phyloP scores from a whole-genome alignment of 139 green algal species.

The Diplosphaera chodatii region DNA sequence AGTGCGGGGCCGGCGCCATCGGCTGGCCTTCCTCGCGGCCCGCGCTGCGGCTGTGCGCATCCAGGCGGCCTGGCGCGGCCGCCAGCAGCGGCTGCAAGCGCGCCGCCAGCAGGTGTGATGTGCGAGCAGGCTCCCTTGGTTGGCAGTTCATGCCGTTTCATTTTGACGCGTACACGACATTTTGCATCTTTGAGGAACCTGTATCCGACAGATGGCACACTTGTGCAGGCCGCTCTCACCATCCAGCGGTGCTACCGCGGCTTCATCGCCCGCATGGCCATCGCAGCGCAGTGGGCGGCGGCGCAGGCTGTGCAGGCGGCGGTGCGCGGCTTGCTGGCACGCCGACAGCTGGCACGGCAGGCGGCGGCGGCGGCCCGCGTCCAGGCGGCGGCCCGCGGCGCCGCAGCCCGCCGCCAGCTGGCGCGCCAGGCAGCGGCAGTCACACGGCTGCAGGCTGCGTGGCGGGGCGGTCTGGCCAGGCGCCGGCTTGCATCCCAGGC shows the following conservation, averaged over 20 bases:
- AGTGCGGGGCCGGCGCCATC: conserved; percentile 6
- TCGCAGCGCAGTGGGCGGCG: background rate
- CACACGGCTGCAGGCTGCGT: conserved; percentile 6
- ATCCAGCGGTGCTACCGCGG: conserved; percentile 29
- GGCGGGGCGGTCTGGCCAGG: conserved; percentile 9
- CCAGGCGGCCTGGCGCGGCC: conserved; percentile 15
- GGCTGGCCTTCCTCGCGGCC: conserved; percentile 3
- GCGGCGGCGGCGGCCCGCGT: conserved; percentile 7
- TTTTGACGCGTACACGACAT: no score
- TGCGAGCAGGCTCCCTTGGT: no score
- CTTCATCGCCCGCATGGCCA: conserved; percentile 2
- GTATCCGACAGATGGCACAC: no score
- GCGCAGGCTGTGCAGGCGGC: conserved; percentile 13
- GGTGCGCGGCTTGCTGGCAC: conserved; percentile 3
- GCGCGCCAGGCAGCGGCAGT: background rate
- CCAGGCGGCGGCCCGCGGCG: conserved; percentile 1
- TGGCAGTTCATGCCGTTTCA: no score
- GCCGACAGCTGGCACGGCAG: conserved; percentile 6
- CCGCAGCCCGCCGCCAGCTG: no score
- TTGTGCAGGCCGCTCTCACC: conserved; percentile 20
- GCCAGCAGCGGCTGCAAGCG: conserved; percentile 1
- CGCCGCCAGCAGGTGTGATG: background rate
- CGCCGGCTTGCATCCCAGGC: conserved; percentile 23
- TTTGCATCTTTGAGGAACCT: no score
- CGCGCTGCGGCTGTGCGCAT: conserved; percentile 26